Evolutionary conservation across 2,329 filamentous ascomycete species (phyloP).

Genomic region (Nigrospora oryzae): DNA sequence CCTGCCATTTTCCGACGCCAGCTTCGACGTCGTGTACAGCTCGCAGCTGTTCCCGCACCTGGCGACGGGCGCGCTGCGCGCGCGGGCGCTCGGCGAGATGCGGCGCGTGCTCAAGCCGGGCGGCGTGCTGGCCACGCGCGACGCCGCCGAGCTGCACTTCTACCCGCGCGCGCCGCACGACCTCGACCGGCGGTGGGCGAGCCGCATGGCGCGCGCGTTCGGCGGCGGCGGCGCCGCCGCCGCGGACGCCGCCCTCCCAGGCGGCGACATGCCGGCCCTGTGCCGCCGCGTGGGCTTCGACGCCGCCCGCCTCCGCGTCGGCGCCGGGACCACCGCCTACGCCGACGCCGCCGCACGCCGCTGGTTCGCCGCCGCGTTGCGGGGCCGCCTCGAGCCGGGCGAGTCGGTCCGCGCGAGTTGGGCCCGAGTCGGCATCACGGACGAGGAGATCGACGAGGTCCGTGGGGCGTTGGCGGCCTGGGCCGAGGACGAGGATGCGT

Average conservation of each 20-base stretch:
- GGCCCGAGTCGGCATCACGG: slow-evolving; percentile 23
- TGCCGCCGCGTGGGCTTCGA: slow-evolving; percentile 21
- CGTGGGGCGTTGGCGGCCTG: slow-evolving; percentile 19
- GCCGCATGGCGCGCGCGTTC: slow-evolving; percentile 12
- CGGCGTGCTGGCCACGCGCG: slow-evolving; percentile 27
- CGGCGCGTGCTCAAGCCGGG: slow-evolving; percentile 31
- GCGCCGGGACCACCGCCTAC: slow-evolving; percentile 19
- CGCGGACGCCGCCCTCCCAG: slow-evolving; percentile 5
- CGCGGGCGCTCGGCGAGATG: slow-evolving; percentile 28
- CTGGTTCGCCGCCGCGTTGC: slow-evolving; percentile 16
- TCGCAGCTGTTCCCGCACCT: slow-evolving; percentile 35
- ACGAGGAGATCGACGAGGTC: slow-evolving; percentile 24
- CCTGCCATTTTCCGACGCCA: slow-evolving; percentile 27
- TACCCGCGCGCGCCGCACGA: slow-evolving; percentile 16
- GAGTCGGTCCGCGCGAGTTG: slow-evolving; percentile 25
- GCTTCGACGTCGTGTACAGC: slow-evolving; percentile 33
- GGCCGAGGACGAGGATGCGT: slow-evolving; percentile 27
- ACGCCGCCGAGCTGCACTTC: slow-evolving; percentile 19
- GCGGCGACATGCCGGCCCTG: slow-evolving; percentile 19
- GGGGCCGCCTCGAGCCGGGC: slow-evolving; percentile 15
- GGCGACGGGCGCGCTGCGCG: slow-evolving; percentile 16
- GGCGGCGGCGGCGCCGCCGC: slow-evolving; percentile 8
- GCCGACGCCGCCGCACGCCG: slow-evolving; percentile 15
- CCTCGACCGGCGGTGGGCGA: slow-evolving; percentile 20
- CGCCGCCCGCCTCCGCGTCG: slow-evolving; percentile 16